Base-by-base conservation (phyloP, 768 basidiomycete genomes). In the Pisolithus orientalis region DNA sequence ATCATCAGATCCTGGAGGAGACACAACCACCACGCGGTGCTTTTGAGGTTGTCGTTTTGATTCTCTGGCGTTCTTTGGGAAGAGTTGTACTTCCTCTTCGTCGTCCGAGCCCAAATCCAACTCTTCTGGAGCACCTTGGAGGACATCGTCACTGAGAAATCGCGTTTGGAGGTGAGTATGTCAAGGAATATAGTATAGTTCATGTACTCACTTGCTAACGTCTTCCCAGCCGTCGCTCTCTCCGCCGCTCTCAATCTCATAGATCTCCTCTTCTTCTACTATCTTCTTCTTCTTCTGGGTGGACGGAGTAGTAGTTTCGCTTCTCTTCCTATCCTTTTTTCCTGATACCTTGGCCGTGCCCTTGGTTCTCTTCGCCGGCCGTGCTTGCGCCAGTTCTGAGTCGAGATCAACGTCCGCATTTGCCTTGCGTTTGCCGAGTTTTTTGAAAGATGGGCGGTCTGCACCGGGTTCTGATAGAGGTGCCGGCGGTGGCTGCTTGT, bases 401-500 rank as follows among this genome's bases (percentile, higher is more conserved):
- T 66, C 71, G 34, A 39, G 40, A 47, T 71, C 70, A 6, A 56
- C 58, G 37, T 68, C 68, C 70, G 57, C 62, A 28, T 73, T 73
- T 25, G 83, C 84, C 66, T 90, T 91, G 40, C 89, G 84, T 65
- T 91, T 91, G 39, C 85, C 84, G 13, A 81, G 72, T 55, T 79
- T 82, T 69, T 83, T 85, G 2, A 73, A 65, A 3, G 78, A 75
- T 4, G 69, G 63, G 4, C 62, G 60, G 7, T 64, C 62, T 6
- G 60, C 56, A 16, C 72, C 72, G 0, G 62, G 58, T 13, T 81
- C 75, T 6, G 49, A 61, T 28, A 88, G 60, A 29, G 88, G 78
- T 52, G 74, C 74, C 0, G 90, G 90, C 10, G 83, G 74, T 2
- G 72, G 77, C 67, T 94, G 91, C 72, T 93, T 93, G 70, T 87